Evolutionary conservation across 306 rosid species (phyloP).

Genomic region (Abrus pulchellus): DNA sequence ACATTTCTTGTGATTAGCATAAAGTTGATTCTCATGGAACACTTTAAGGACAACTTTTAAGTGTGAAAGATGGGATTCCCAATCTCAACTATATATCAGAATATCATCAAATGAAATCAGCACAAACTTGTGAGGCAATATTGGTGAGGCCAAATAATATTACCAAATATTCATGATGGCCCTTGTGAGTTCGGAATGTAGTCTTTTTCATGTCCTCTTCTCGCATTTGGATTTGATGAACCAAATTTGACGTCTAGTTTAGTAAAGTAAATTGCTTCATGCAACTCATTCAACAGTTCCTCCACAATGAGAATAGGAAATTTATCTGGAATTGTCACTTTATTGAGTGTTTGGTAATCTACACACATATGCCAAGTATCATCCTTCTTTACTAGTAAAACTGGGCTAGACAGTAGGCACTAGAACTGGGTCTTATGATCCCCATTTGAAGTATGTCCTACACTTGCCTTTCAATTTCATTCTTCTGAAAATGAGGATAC

Average conservation of each 20-base stretch:
- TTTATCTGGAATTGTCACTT: background rate
- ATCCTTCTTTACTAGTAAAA: background rate
- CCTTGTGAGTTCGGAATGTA: background rate
- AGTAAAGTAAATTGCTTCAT: background rate
- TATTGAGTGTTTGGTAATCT: background rate
- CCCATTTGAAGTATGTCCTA: background rate
- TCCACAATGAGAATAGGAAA: background rate
- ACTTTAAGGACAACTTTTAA: background rate
- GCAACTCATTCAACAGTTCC: background rate
- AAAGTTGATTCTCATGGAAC: background rate
- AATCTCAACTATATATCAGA: background rate
- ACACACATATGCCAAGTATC: background rate
- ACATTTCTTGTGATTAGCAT: background rate
- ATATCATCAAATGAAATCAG: background rate
- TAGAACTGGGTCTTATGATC: background rate
- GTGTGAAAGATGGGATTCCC: background rate
- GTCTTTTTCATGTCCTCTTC: background rate
- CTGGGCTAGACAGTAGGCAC: background rate
- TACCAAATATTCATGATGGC: background rate
- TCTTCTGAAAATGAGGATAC: background rate
- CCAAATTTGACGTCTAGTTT: background rate
- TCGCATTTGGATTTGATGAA: background rate
- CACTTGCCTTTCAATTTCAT: background rate
- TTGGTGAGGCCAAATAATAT: background rate
- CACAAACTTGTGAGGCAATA: background rate